Evolutionary conservation across 768 basidiomycete species (phyloP).

Genomic region (Lactarius trivialis): DNA sequence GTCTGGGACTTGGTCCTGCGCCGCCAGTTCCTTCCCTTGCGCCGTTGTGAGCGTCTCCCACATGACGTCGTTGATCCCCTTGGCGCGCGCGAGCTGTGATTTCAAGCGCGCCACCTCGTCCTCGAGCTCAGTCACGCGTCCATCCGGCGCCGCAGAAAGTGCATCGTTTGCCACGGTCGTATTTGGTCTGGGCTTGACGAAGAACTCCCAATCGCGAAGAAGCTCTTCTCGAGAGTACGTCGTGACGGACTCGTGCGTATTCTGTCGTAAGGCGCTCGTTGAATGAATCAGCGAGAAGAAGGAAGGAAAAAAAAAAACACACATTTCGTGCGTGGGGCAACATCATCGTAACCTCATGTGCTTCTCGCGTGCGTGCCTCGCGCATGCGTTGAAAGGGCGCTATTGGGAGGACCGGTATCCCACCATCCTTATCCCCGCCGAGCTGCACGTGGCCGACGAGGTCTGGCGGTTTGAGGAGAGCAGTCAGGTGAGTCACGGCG

Average conservation of each 20-base stretch:
- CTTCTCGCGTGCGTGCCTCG: slow-evolving; percentile 58
- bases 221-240: slow-evolving; percentile 49
- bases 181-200: slow-evolving; percentile 42
- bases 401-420: slow-evolving; percentile 59
- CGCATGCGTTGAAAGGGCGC: slow-evolving; percentile 67
- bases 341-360: slow-evolving; percentile 64
- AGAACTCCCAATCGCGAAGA: slow-evolving; percentile 58
- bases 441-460: slow-evolving; percentile 75
- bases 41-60: slow-evolving; percentile 77
- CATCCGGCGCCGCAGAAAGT: slow-evolving; percentile 34
- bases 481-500: slow-evolving; percentile 61
- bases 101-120: slow-evolving; percentile 59
- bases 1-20: slow-evolving; percentile 6
- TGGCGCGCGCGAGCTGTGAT: slow-evolving; percentile 73
- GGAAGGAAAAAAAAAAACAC: slow-evolving; percentile 11
- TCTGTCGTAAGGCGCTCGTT: slow-evolving; percentile 16
- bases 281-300: neutral
- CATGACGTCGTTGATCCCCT: slow-evolving; percentile 89
- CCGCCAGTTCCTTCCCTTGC: slow-evolving; percentile 28
- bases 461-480: slow-evolving; percentile 83
- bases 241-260: slow-evolving; percentile 24
- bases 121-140: slow-evolving; percentile 63
- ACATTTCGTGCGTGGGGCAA: slow-evolving; percentile 46
- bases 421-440: slow-evolving; percentile 37
- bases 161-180: slow-evolving; percentile 26